Conservation (phyloP, 257 asterid species). For the Leonotis leonurus region DNA sequence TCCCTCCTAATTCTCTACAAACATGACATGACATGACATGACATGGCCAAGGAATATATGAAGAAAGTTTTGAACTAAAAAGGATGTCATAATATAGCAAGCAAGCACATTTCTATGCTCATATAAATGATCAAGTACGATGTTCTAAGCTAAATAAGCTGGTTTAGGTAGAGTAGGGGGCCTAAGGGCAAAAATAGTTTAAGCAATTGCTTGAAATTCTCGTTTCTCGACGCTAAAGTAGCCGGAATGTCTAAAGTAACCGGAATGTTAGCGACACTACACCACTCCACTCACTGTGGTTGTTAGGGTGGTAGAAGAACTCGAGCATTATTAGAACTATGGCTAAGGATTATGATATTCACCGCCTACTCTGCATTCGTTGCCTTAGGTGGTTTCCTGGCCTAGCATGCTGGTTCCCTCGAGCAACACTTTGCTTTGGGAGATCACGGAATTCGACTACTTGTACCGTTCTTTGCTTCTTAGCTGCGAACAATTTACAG, state of each 20-base stretch:
- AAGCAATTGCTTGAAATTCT: neutral
- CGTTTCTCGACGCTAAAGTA: constrained; percentile 8
- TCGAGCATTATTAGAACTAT: constrained; percentile 7
- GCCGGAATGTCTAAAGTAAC: constrained; percentile 12
- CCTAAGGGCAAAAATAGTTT: neutral
- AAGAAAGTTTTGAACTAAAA: neutral
- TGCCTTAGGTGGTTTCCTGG: constrained; percentile 44
- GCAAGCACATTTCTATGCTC: neutral
- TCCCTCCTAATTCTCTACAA: neutral
- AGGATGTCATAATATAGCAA: constrained; percentile 3
- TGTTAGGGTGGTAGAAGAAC: constrained; percentile 21
- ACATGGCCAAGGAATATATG: neutral
- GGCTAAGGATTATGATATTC: constrained; percentile 11
- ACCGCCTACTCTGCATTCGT: constrained; percentile 46
- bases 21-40: too few species aligned
- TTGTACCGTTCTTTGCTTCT: constrained; percentile 74
- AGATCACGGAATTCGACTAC: constrained; percentile 77
- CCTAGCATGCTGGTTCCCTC: constrained; percentile 44
- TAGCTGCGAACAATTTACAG: constrained; percentile 35
- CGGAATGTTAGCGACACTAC: constrained; percentile 8
- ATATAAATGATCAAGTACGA: constrained; percentile 8
- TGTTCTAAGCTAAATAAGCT: constrained; percentile 13
- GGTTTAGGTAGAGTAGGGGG: too few species aligned
- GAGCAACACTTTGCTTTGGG: constrained; percentile 57
- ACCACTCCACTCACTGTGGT: constrained; percentile 11